Base-by-base conservation (phyloP, 2,329 filamentous ascomycete species). In the Ceratocystis ficicola region DNA sequence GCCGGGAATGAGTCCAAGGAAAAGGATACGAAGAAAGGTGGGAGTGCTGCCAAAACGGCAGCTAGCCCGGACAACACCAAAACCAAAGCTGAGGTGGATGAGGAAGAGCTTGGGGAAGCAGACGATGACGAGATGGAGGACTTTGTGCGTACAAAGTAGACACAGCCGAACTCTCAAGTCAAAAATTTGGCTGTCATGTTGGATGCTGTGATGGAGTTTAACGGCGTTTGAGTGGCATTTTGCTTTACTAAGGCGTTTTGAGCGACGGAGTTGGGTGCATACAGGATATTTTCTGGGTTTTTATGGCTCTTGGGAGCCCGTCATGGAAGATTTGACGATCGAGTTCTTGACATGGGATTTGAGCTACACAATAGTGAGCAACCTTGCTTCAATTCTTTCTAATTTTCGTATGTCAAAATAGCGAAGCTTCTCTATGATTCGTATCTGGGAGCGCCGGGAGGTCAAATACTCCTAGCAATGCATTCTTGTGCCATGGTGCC, bases 81-180 rank as follows among this genome's bases (percentile, higher is more conserved):
- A 22, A 44, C 65, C 57, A 52, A 62, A 67, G 69, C 69, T 50
- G 71, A 60, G 64, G 73, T 70, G 57, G 76, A 74, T 5, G 80
- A 82, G 70, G 79, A 82, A 74, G 80, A 80, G 69, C 69, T 82
- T 62, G 80, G 79, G 3, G 80, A 80, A 70, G 80, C 73, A 1
- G 81, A 82, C 69, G 80, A 83, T 70, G 80, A 82, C 71, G 74
- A 72, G 30, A 72, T 78, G 70, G 77, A 72, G 1, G 72, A 77
- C 72, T 73, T 75, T 2, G 52, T 77, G 67, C 75, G 75, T 28
- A 77, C 74, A 72, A 77, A 73, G 69, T 73, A 73, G 44, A 28
- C n/a, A 12, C 48, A 44, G 25, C 17, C 10, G 17, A 12, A 28
- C 17, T n/a, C 6, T 6, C 17, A 17, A 8, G n/a, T 30, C 25